Percentiles rank a stretch among this genome's conserved stretches.
Evolutionary conservation across 768 basidiomycete genomes (phyloP).

Genomic region (Pleurotus citrinopileatus): DNA sequence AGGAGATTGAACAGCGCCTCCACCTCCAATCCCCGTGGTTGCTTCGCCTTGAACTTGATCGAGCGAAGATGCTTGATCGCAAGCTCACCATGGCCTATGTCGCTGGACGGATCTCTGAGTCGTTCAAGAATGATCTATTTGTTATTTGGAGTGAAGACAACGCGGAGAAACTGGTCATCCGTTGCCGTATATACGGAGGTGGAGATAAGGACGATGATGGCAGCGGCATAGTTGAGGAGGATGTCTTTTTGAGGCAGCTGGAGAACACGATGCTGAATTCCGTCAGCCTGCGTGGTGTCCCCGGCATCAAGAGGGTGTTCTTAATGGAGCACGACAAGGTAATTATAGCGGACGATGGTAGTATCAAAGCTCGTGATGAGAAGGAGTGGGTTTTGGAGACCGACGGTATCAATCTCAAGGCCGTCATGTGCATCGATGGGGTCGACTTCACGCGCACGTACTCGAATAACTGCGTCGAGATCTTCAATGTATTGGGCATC

Average conservation of each 20-base stretch:
- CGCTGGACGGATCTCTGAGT: constrained; percentile 89
- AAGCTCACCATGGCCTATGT: constrained; percentile 95
- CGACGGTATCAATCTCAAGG: constrained; percentile 92
- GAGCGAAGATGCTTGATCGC: constrained; percentile 96
- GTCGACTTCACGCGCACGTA: constrained; percentile 93
- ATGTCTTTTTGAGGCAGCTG: constrained; percentile 92
- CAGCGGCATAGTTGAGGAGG: constrained; percentile 77
- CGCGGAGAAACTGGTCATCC: constrained; percentile 94
- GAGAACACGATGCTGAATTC: constrained; percentile 97
- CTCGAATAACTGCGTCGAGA: constrained; percentile 95
- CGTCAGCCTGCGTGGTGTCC: constrained; percentile 92
- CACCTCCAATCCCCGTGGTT: constrained; percentile 96
- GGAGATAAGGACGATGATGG: constrained; percentile 86
- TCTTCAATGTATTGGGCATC: constrained; percentile 93
- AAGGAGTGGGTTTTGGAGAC: constrained; percentile 98
- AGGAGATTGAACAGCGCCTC: constrained; percentile 88
- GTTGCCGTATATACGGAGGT: constrained; percentile 87
- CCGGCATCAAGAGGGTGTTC: constrained; percentile 89
- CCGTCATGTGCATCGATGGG: constrained; percentile 92
- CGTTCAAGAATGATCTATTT: constrained; percentile 93
- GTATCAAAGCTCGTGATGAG: constrained; percentile 57
- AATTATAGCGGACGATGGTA: constrained; percentile 59
- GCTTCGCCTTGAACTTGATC: constrained; percentile 93
- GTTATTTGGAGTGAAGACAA: constrained; percentile 99
- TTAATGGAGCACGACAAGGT: constrained; percentile 86